Percentiles rank a stretch among this genome's conserved stretches.
Evolutionary conservation across 1,139 yeast species (phyloP).

Genomic region (Scheffersomyces insectosa): DNA sequence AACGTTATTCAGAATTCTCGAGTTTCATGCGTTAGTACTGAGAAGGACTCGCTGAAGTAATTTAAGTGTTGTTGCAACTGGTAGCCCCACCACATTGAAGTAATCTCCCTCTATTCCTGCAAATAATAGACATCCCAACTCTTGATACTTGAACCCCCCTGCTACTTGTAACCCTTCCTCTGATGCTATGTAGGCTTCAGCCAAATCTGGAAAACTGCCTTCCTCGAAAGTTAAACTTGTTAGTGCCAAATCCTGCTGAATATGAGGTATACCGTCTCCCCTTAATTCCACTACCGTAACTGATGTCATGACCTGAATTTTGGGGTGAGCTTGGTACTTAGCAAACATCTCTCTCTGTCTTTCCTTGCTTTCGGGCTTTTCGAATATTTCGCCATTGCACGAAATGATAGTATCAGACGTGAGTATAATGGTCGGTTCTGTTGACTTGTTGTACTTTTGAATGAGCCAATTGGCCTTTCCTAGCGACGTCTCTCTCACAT

Average conservation of each 20-base stretch:
- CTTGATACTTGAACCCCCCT: constrained; percentile 91
- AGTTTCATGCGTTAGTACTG: background rate
- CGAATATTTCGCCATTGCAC: constrained; percentile 59
- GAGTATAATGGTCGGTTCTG: constrained; percentile 37
- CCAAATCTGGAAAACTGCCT: constrained; percentile 49
- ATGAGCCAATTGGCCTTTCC: constrained; percentile 50
- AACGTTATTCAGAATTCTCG: background rate
- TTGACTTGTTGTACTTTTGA: constrained; percentile 13
- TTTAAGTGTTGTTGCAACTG: constrained; percentile 58
- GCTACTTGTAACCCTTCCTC: constrained; percentile 84
- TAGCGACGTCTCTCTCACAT: constrained; percentile 70
- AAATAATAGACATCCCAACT: constrained; percentile 65
- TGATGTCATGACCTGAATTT: constrained; percentile 67
- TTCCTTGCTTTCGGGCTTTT: constrained; percentile 65
- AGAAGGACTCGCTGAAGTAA: constrained; percentile 26
- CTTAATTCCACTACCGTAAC: constrained; percentile 53
- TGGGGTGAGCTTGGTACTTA: constrained; percentile 44
- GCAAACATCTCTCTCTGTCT: constrained; percentile 46
- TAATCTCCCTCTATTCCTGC: constrained; percentile 72
- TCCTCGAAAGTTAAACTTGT: constrained; percentile 32
- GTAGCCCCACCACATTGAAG: constrained; percentile 88
- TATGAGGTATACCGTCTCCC: constrained; percentile 19
- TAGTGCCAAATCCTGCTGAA: constrained; percentile 14
- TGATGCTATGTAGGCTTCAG: constrained; percentile 61
- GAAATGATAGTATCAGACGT: constrained; percentile 91